Percentiles rank a stretch among this genome's conserved stretches.
Evolutionary conservation across 2,329 filamentous ascomycete species (phyloP).

Genomic region (Aspergillus pseudoviridinutans): DNA sequence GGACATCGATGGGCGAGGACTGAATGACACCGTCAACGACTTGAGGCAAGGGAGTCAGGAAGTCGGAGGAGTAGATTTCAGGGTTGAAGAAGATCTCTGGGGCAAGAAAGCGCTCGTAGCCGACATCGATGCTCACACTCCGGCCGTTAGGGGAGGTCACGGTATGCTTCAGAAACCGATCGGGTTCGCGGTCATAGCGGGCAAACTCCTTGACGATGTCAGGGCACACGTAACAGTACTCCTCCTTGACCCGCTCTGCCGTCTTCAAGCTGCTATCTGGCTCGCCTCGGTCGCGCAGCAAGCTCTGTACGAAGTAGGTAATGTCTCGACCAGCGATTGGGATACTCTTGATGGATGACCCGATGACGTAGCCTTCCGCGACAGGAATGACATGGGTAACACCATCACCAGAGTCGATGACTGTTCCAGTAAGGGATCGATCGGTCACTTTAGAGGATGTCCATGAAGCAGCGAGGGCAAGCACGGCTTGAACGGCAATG

Average conservation of each 20-base stretch:
- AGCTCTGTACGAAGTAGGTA: slow-evolving; percentile 96
- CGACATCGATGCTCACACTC: slow-evolving; percentile 82
- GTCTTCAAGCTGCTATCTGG: slow-evolving; percentile 96
- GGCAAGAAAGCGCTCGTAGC: slow-evolving; percentile 95
- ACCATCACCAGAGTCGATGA: slow-evolving; percentile 97
- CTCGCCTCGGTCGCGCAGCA: slow-evolving; percentile 93
- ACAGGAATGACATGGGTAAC: slow-evolving; percentile 99
- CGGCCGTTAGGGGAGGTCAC: slow-evolving; percentile 83
- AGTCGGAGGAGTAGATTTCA: slow-evolving; percentile 98
- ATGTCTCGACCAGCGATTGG: slow-evolving; percentile 97
- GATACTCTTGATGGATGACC: slow-evolving; percentile 98
- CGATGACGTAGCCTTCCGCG: slow-evolving; percentile 97
- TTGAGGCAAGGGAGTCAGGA: slow-evolving; percentile 87
- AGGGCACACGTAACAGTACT: slow-evolving; percentile 96
- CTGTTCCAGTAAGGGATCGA: slow-evolving; percentile 90
- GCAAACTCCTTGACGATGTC: slow-evolving; percentile 99
- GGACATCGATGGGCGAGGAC: slow-evolving; percentile 94
- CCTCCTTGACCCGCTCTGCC: slow-evolving; percentile 96
- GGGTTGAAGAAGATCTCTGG: slow-evolving; percentile 99
- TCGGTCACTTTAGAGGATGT: slow-evolving; percentile 97
- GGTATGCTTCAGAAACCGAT: slow-evolving; percentile 84
- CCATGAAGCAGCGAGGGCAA: slow-evolving; percentile 95
- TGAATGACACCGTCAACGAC: slow-evolving; percentile 98
- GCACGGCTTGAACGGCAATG: slow-evolving; percentile 95
- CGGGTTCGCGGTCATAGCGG: slow-evolving; percentile 87